phyloP scores from a whole-genome alignment of 768 basidiomycete species.

The Cystobasidium ongulense region DNA sequence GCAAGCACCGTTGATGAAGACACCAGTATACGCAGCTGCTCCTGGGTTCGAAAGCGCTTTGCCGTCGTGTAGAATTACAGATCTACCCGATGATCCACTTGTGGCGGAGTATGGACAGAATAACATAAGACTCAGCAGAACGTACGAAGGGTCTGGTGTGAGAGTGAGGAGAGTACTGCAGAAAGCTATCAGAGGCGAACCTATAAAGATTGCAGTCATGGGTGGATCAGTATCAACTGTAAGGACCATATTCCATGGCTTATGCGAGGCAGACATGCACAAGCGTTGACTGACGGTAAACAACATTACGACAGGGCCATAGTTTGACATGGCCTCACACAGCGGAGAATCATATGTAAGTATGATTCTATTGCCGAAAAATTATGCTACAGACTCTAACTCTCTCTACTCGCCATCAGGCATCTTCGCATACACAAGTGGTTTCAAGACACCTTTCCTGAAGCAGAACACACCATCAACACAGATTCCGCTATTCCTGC shows the following conservation, averaged over 20 bases:
- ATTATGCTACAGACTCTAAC: not conserved
- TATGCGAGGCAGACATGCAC: not conserved
- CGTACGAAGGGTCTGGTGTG: conserved; percentile 37
- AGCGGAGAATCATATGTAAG: conserved; percentile 31
- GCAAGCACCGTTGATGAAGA: not conserved
- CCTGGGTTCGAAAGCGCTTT: conserved; percentile 18
- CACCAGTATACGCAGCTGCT: not conserved
- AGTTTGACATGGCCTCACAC: conserved; percentile 19
- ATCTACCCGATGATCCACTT: conserved; percentile 33
- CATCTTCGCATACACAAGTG: conserved; percentile 6
- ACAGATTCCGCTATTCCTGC: conserved; percentile 27
- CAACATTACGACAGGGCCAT: conserved; percentile 13
- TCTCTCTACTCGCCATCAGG: not conserved
- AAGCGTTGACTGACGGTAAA: not conserved
- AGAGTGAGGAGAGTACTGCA: conserved; percentile 36
- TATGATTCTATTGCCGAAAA: not conserved
- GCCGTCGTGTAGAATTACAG: conserved; percentile 14
- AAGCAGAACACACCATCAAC: conserved; percentile 2
- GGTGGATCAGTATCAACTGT: conserved; percentile 36
- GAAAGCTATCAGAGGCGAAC: conserved; percentile 38
- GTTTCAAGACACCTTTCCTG: conserved; percentile 31
- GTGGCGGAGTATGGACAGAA: conserved; percentile 37
- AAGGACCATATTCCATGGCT: not conserved
- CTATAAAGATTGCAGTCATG: conserved; percentile 36
- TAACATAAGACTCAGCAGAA: conserved; percentile 35